These are phyloP conservation scores for Ambrosia trifida DNA, from an alignment of 129 eudicot genomes.

Conservation along the genomic window DNA sequence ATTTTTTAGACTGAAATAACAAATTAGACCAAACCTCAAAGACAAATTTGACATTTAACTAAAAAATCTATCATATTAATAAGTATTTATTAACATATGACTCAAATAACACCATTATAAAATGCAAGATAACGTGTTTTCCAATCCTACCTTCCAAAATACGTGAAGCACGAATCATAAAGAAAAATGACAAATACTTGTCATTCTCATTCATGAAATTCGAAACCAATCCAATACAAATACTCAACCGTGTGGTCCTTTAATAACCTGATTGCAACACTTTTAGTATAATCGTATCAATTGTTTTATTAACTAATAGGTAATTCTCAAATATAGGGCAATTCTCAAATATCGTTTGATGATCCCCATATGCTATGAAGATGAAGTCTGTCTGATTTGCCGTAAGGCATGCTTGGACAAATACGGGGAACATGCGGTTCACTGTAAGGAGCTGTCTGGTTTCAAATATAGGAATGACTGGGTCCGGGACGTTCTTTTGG, in stretches of 20 bases:
- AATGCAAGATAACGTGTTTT: conserved; percentile 21
- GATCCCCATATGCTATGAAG: no score
- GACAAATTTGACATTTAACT: no score
- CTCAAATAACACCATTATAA: not conserved
- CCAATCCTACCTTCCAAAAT: conserved; percentile 5
- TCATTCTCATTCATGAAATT: not conserved
- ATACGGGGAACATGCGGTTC: no score
- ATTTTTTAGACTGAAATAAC: no score
- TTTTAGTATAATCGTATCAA: not conserved
- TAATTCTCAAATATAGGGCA: no score
- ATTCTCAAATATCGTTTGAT: no score
- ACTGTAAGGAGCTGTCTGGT: no score
- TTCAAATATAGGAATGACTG: no score
- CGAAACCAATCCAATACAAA: not conserved
- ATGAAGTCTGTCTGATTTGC: no score
- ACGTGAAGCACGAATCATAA: not conserved
- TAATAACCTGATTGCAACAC: not conserved
- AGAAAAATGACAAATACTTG: not conserved
- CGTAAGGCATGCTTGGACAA: no score
- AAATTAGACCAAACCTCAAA: no score
- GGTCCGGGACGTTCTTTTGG: no score
- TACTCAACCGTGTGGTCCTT: conserved; percentile 18
- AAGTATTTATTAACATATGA: not conserved
- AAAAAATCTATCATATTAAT: not conserved
- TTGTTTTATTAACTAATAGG: not conserved